Evolutionary conservation across 805 yeast genomes (phyloP), one percentile per base, ranked within the genome.

Genomic region (Suhomyces kilbournensis): DNA sequence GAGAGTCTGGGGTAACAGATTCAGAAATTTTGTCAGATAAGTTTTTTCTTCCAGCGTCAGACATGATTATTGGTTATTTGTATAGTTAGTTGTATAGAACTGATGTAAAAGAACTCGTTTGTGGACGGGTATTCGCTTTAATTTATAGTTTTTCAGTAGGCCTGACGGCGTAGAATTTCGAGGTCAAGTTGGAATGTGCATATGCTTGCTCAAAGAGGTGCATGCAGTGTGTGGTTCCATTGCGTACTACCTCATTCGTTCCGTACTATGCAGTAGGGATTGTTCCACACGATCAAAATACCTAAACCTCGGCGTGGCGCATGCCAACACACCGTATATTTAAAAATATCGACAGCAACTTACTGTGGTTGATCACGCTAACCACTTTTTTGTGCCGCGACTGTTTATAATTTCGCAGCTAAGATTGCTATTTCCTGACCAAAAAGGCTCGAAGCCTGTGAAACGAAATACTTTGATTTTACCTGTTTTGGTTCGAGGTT

Each of bases 31-130:
- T 75, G 63, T 71, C 76, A 50, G 70, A 61, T 55, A 74, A 60
- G 59, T 70, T 65, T 68, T 74, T 69, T 66, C 79, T 70, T 57
- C 78, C 79, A 47, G 65, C 56, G 69, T 75, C 77, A 56, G 76
- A 69, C 78, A 75, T 74, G 12, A 12, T 50, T 19, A 32, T 32
- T 32, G 3, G 35, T 5, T 32, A n/a, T 32, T 7, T n/a, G 2
- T n/a, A 23, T 25, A 44, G 10, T 44, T 44, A 10, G 14, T 38
- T 38, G 42, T 38, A 9, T 10, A 4, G 20, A n/a, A 38, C 32
- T 28, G n/a, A 12, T 10, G n/a, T 12, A 28, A 28, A 28, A 10
- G 32, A 28, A 28, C 10, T 12, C 7, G 1, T 5, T 14, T 12
- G 2, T n/a, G 14, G 19, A 8, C 15, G 42, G 42, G 10, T 38